These are phyloP conservation scores for Globisporangium recalcitrans DNA, from an alignment of 352 stramenopile genomes.

Conservation along the genomic window DNA sequence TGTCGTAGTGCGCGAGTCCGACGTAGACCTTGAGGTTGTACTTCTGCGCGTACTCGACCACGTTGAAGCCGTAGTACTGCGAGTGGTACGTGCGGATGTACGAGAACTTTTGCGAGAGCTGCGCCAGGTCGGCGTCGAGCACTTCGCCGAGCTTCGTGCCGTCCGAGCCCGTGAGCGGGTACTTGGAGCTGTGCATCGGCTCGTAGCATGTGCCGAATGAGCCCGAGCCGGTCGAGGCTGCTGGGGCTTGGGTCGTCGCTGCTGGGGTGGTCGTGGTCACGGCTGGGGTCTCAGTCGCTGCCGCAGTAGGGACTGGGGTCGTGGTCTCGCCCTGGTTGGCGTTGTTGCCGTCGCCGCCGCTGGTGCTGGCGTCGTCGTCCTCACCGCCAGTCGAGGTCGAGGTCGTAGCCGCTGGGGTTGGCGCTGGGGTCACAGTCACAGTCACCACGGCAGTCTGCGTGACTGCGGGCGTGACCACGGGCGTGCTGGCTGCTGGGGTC, in stretches of 20 bases:
- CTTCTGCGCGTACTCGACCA: constrained; percentile 37
- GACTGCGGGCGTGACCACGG: not conserved
- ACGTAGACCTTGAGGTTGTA: constrained; percentile 55
- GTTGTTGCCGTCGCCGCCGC: not conserved
- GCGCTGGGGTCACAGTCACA: not conserved
- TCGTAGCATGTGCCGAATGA: constrained; percentile 42
- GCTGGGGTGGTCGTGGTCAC: not conserved
- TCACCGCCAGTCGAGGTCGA: not conserved
- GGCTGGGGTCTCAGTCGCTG: not conserved
- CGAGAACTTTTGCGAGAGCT: constrained; percentile 40
- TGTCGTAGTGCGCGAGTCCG: constrained; percentile 39
- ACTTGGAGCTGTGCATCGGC: constrained; percentile 46
- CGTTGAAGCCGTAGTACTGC: constrained; percentile 40
- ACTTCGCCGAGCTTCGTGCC: constrained; percentile 20
- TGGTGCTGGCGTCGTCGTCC: not conserved
- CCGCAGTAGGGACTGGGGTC: not conserved
- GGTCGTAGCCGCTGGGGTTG: not conserved
- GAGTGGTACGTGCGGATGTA: constrained; percentile 62
- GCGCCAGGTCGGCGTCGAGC: constrained; percentile 39
- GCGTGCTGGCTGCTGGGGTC: not conserved
- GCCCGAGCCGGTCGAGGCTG: not conserved
- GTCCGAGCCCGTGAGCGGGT: constrained; percentile 33
- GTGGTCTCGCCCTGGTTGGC: not conserved
- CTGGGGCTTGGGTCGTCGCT: not conserved
- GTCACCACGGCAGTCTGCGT: not conserved